These are phyloP conservation scores for Sclerotiophoma versabilis DNA, from an alignment of 2,329 filamentous ascomycete species.

Conservation along the genomic window DNA sequence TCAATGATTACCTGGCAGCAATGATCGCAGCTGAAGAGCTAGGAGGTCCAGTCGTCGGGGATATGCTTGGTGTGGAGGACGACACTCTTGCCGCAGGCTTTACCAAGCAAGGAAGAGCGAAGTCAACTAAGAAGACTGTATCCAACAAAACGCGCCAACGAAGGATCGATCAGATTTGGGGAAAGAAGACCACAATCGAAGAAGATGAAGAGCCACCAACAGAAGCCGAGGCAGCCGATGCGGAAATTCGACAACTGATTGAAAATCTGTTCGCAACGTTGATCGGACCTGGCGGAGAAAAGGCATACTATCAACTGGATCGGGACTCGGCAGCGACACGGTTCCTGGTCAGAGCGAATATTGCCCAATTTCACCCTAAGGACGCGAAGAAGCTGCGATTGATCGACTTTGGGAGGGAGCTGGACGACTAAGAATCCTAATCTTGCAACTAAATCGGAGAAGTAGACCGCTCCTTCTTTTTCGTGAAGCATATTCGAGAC, in stretches of 20 bases:
- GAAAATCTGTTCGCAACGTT: conserved; percentile 55
- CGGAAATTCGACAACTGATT: conserved; percentile 57
- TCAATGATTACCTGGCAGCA: conserved; percentile 71
- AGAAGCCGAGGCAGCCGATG: conserved; percentile 57
- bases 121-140: conserved; percentile 48
- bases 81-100: conserved; percentile 61
- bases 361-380: conserved; percentile 63
- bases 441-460: background rate
- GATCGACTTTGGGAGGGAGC: conserved; percentile 59
- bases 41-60: conserved; percentile 82
- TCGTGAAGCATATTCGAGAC: background rate
- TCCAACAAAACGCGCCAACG: conserved; percentile 52
- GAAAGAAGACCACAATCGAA: conserved; percentile 35
- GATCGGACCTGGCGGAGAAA: conserved; percentile 43
- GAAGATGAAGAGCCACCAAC: conserved; percentile 42
- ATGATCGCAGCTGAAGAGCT: conserved; percentile 85
- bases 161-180: conserved; percentile 61
- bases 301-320: conserved; percentile 57
- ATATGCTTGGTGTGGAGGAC: conserved; percentile 70
- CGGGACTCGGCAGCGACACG: conserved; percentile 61
- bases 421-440: conserved; percentile 45
- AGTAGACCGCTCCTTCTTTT: background rate
- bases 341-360: conserved; percentile 62
- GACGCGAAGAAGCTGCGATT: conserved; percentile 60
- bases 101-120: conserved; percentile 57